Base-by-base conservation (phyloP, 2,329 filamentous ascomycete genomes). In the Alternaria longipes region DNA sequence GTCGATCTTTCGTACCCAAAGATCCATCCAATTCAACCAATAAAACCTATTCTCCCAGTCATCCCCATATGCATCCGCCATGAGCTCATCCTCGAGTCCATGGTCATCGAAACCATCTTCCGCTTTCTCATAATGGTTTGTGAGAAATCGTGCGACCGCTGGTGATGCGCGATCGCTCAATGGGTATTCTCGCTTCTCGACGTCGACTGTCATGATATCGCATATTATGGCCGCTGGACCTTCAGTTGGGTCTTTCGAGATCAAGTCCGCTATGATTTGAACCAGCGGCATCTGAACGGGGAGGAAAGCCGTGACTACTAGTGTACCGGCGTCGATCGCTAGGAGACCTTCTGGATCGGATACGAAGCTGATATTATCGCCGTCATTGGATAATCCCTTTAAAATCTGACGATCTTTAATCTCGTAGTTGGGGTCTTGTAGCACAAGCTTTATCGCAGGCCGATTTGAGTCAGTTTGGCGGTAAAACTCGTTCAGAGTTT, bases 361-460 rank as follows among this genome's bases (percentile, higher is more conserved):
- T 3, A 58, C 59, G 32, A 67, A 66, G 14, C 4, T 20, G 9
- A 65, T 40, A 5, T 20, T 24, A 5, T 40, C 38, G 3, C 40
- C 20, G 5, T 51, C 20, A 1, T 12, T 8, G 14, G 22, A 54
- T 0, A 64, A 20, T 11, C 53, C 28, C 22, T 28, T 38, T 4
- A 66, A 36, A 0, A 69, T 54, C 4, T 50, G 5, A 7, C 34
- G 18, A 20, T 67, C 70, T 18, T 47, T 56, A 0, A 28, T 8
- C 9, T 41, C 38, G 49, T 71, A 71, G 24, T 41, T 54, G 1
- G 70, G 70, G 34, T 71, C 67, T 28, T 71, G 67, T 2, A 64
- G 44, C 6, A 70, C 40, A n/a, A 71, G 52, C 12, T 56, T 18
- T 2, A 70, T 50, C 8, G 24, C 8, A 12, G 28, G n/a, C 1